These are phyloP conservation scores for Ajuga reptans DNA, from an alignment of 305 asterid genomes.

Conservation along the genomic window DNA sequence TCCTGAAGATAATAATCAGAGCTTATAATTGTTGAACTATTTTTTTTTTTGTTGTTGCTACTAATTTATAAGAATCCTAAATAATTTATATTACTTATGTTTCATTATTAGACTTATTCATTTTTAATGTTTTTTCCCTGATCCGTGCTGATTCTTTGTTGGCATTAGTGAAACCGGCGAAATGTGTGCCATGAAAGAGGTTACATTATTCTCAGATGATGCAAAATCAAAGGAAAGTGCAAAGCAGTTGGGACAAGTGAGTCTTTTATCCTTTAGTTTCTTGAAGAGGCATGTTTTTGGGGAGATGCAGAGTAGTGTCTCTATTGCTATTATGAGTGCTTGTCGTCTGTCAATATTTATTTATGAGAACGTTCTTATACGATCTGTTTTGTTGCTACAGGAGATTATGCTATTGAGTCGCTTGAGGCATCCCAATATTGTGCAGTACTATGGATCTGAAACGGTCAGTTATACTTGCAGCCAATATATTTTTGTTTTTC, in stretches of 20 bases:
- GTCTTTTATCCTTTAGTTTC: slow-evolving; percentile 26
- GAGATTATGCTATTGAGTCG: slow-evolving; percentile 81
- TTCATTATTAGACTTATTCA: not conserved
- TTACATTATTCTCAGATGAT: slow-evolving; percentile 88
- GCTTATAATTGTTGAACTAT: not conserved
- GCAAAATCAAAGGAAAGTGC: slow-evolving; percentile 98
- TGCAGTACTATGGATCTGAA: slow-evolving; percentile 92
- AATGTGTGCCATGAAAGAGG: slow-evolving; percentile 99
- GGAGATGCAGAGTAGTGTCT: not conserved
- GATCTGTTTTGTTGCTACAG: slow-evolving; percentile 38
- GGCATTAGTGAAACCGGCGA: slow-evolving; percentile 83
- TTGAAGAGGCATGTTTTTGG: slow-evolving; percentile 6
- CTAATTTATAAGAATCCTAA: not conserved
- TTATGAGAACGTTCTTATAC: slow-evolving; percentile 13
- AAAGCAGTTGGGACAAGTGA: slow-evolving; percentile 93
- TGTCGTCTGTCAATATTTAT: not conserved
- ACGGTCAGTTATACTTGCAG: slow-evolving; percentile 44
- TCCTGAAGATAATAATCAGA: not conserved
- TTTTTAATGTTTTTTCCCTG: slow-evolving; percentile 11
- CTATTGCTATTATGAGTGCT: not conserved
- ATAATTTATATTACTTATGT: not conserved
- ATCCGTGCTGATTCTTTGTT: slow-evolving; percentile 22
- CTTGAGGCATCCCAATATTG: slow-evolving; percentile 84
- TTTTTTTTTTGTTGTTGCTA: not conserved
- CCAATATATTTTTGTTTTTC: not conserved